Evolutionary conservation across 192 early-diverging fungal genomes (phyloP), one percentile per base, ranked within the genome.

Genomic region (Obelidium mucronatum): DNA sequence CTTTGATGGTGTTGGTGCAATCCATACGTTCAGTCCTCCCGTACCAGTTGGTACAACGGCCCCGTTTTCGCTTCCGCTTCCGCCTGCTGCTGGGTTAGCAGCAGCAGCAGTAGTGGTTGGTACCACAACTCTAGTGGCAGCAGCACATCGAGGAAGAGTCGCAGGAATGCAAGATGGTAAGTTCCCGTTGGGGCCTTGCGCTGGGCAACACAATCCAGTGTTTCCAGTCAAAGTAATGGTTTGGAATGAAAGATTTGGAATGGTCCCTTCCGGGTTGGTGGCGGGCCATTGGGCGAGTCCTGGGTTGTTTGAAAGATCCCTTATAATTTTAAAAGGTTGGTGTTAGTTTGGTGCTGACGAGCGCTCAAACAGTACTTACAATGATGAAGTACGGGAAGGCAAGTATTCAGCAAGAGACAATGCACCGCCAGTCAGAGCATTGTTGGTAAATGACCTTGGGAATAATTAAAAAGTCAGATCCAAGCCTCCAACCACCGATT

Each of bases 281-380:
- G 28, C 22, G 8, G 72, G 59, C 58, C 56, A 74, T 22, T 48
- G 15, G 26, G 56, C 28, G 26, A 74, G 72, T 24, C 34, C 33
- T 11, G 72, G 60, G 59, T 74, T 74, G 31, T 74, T n/a, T 5
- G 72, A 74, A 40, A 74, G 60, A 56, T 74, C 59, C 33, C 72
- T 54, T 19, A 37, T 56, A 15, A 71, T 37, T 19, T 19, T 39
- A 33, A 39, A 35, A 48, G 48, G 48, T 17, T 6, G 26, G 6
- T 53, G 15, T 40, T 8, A 36, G 19, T 24, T 37, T 22, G 33
- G 4, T 59, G n/a, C n/a, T n/a, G n/a, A n/a, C n/a, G n/a, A n/a
- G n/a, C n/a, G n/a, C n/a, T n/a, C n/a, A n/a, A n/a, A n/a, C n/a
- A n/a, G n/a, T 15, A 39, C 55, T 60, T 54, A 74, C 72, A 74